These are phyloP conservation scores for Russula foetens DNA, from an alignment of 768 basidiomycete species.

Conservation along the genomic window DNA sequence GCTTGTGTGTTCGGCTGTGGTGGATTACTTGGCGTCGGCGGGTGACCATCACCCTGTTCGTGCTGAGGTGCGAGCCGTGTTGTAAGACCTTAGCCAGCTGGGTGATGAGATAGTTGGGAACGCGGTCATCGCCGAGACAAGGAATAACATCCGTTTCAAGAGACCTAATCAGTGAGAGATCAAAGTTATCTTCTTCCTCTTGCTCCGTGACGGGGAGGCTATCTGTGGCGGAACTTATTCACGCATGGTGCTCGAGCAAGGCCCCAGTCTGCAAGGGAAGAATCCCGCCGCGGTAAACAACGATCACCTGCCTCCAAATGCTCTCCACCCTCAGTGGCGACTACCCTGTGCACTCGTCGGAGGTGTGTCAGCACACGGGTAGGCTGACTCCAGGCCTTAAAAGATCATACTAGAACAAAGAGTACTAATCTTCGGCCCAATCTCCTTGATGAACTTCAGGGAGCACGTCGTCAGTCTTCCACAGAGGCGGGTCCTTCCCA, in stretches of 20 bases:
- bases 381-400: too few species aligned
- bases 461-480: slow-evolving; percentile 87
- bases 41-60: slow-evolving; percentile 14
- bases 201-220: slow-evolving; percentile 54
- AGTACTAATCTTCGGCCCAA: slow-evolving; percentile 41
- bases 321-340: slow-evolving; percentile 60
- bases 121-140: slow-evolving; percentile 54
- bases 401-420: slow-evolving; percentile 38
- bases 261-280: slow-evolving; percentile 82
- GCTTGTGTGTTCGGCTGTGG: slow-evolving; percentile 13
- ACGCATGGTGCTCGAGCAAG: background rate
- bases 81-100: slow-evolving; percentile 65
- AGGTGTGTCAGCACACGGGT: slow-evolving; percentile 11
- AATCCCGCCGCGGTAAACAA: slow-evolving; percentile 74
- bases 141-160: slow-evolving; percentile 79
- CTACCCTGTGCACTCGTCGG: slow-evolving; percentile 34
- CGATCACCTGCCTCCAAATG: slow-evolving; percentile 79
- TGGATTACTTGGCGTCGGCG: slow-evolving; percentile 9
- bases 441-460: slow-evolving; percentile 64
- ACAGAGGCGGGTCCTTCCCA: slow-evolving; percentile 80
- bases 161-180: slow-evolving; percentile 67
- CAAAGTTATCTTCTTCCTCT: slow-evolving; percentile 78
- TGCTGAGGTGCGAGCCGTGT: slow-evolving; percentile 52
- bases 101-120: slow-evolving; percentile 63
- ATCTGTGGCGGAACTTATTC: slow-evolving; percentile 47